A percentile compares a stretch with the other conserved stretches of the same genome.
Evolutionary conservation across 495 filamentous ascomycete genomes (phyloP).

Genomic region (Immersiella caudata): DNA sequence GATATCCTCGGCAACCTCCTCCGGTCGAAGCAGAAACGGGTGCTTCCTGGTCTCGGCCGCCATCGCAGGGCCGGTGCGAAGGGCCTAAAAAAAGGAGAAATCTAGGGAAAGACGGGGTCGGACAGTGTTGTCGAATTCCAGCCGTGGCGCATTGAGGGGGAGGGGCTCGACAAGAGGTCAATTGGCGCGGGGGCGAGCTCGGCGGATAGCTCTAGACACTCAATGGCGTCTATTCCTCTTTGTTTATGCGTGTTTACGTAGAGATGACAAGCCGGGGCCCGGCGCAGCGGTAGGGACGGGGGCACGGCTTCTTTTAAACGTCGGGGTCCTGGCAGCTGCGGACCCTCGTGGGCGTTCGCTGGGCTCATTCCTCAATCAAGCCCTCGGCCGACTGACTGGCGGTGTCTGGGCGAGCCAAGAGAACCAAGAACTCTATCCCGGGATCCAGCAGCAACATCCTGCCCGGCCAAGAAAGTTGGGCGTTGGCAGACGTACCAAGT

Average conservation of each 20-base stretch:
- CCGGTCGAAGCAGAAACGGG: constrained; percentile 54
- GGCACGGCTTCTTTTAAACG: constrained; percentile 9
- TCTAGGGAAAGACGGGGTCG: constrained; percentile 12
- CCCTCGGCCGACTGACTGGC: constrained; percentile 17
- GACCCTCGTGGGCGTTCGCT: neutral
- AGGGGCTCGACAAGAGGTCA: neutral
- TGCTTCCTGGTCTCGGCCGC: constrained; percentile 49
- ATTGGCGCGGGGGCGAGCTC: neutral
- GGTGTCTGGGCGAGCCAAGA: constrained; percentile 31
- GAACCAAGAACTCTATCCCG: constrained; percentile 37
- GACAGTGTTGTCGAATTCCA: neutral
- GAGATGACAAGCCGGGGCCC: neutral
- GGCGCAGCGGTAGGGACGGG: neutral
- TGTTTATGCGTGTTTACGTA: neutral
- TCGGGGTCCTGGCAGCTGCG: neutral
- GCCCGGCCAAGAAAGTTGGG: constrained; percentile 18
- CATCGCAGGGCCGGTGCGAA: constrained; percentile 35
- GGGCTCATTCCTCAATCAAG: constrained; percentile 19
- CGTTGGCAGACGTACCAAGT: constrained; percentile 1
- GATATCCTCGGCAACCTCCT: constrained; percentile 56
- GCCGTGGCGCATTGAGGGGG: constrained; percentile 2
- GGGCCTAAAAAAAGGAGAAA: neutral
- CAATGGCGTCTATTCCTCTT: neutral
- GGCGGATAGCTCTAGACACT: neutral
- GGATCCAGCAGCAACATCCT: constrained; percentile 12